These are phyloP conservation scores for Clonostachys rhizophaga DNA, from an alignment of 2,329 filamentous ascomycete species.

Conservation along the genomic window DNA sequence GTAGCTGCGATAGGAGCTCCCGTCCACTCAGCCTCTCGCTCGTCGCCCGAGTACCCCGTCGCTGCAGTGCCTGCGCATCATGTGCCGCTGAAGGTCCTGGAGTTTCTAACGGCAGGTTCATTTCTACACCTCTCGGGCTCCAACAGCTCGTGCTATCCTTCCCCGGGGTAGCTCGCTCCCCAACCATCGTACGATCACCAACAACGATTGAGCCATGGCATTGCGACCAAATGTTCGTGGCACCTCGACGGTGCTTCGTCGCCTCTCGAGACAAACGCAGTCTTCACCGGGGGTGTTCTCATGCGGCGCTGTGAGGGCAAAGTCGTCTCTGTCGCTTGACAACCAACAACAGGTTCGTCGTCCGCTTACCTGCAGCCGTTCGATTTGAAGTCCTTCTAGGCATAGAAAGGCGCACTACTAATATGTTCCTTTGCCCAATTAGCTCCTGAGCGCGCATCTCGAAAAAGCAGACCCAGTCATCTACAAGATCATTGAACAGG, in stretches of 20 bases:
- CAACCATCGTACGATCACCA: constrained; percentile 1
- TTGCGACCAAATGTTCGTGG: constrained; percentile 36
- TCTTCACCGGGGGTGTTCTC: constrained; percentile 9
- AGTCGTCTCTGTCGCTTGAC: constrained; percentile 45
- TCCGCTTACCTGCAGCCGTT: background rate
- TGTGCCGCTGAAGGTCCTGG: no score
- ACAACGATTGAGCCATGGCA: constrained; percentile 34
- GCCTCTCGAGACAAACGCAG: constrained; percentile 24
- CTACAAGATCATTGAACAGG: constrained; percentile 87
- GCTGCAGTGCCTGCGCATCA: no score
- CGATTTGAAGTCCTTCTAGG: background rate
- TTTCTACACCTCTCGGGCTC: no score
- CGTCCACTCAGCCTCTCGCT: no score
- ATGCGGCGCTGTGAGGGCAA: constrained; percentile 24
- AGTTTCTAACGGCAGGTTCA: no score
- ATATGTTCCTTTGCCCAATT: constrained; percentile 1
- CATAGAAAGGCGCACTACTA: background rate
- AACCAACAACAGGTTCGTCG: constrained; percentile 53
- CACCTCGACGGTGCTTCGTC: constrained; percentile 41
- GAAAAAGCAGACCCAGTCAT: constrained; percentile 82
- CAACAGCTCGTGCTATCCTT: background rate
- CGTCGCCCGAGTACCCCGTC: no score
- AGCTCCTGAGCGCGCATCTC: constrained; percentile 78
- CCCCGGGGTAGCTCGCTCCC: background rate
- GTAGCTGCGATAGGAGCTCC: no score